Percentiles rank a stretch among this genome's conserved stretches.
These are phyloP conservation scores for Chlorella sorokiniana DNA, from an alignment of 139 green algal species.

Conservation along the genomic window DNA sequence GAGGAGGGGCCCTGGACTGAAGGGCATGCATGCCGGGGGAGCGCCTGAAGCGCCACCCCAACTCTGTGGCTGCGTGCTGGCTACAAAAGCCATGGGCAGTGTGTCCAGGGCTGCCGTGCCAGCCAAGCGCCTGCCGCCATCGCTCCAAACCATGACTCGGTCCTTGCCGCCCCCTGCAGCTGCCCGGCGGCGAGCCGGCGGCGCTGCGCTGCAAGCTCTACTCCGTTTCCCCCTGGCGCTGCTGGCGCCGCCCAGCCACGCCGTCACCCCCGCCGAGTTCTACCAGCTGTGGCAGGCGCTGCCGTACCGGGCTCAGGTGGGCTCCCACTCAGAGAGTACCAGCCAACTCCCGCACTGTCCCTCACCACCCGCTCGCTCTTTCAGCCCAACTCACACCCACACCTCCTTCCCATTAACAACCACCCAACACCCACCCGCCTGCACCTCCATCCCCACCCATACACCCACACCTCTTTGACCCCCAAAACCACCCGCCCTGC, in stretches of 20 bases:
- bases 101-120: no score
- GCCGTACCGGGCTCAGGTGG: conserved; percentile 26
- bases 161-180: background rate
- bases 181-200: conserved; percentile 16
- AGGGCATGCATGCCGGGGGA: no score
- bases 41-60: no score
- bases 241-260: conserved; percentile 27
- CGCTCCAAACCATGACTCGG: background rate
- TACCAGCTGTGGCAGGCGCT: conserved; percentile 51
- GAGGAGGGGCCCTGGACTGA: no score
- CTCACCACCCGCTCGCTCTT: no score
- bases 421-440: no score
- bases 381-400: no score
- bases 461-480: background rate
- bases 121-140: background rate
- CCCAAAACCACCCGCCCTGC: background rate
- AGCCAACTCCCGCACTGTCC: no score
- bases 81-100: no score
- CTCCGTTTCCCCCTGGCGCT: conserved; percentile 25
- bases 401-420: no score
- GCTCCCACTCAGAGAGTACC: background rate
- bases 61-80: no score
- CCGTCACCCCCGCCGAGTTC: conserved; percentile 38
- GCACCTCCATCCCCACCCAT: background rate
- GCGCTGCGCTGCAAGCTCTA: conserved; percentile 26